Evolutionary conservation across 1,139 yeast genomes (phyloP).

Genomic region (Candida neerlandica): DNA sequence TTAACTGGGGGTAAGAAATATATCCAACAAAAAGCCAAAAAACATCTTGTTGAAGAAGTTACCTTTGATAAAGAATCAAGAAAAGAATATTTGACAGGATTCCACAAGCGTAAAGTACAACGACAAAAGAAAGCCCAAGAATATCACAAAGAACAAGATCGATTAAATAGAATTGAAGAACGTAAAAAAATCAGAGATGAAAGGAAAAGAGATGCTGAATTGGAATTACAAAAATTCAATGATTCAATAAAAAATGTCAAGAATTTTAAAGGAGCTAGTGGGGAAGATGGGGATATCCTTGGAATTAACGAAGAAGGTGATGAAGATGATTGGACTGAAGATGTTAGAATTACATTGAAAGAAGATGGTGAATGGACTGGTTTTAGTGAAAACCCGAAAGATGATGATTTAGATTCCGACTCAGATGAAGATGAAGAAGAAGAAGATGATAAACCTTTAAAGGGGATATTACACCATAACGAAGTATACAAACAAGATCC

Average conservation of each 20-base stretch:
- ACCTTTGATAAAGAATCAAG: slow-evolving; percentile 76
- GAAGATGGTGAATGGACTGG: slow-evolving; percentile 18
- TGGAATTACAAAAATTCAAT: not conserved
- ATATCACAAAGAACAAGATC: slow-evolving; percentile 72
- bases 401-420: slow-evolving; percentile 17
- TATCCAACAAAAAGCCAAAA: slow-evolving; percentile 63
- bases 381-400: slow-evolving; percentile 13
- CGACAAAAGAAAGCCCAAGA: slow-evolving; percentile 86
- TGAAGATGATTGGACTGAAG: slow-evolving; percentile 17
- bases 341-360: slow-evolving; percentile 8
- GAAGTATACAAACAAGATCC: slow-evolving; percentile 49
- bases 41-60: slow-evolving; percentile 77
- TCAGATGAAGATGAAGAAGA: slow-evolving; percentile 12
- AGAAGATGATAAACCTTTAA: slow-evolving; percentile 18
- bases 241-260: slow-evolving; percentile 1
- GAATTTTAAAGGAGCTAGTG: slow-evolving; percentile 1
- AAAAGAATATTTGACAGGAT: slow-evolving; percentile 85
- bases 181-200: slow-evolving; percentile 71
- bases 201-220: slow-evolving; percentile 50
- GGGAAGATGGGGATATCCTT: slow-evolving; percentile 31
- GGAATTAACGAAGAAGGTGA: slow-evolving; percentile 25
- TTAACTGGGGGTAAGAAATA: slow-evolving; percentile 87
- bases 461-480: slow-evolving; percentile 44
- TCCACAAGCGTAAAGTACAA: slow-evolving; percentile 88
- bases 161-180: slow-evolving; percentile 74